A percentile compares a stretch with the other conserved stretches of the same genome.
Conservation (phyloP, 192 early-diverging fungal genomes). For the Lunasporangiospora selenospora region DNA sequence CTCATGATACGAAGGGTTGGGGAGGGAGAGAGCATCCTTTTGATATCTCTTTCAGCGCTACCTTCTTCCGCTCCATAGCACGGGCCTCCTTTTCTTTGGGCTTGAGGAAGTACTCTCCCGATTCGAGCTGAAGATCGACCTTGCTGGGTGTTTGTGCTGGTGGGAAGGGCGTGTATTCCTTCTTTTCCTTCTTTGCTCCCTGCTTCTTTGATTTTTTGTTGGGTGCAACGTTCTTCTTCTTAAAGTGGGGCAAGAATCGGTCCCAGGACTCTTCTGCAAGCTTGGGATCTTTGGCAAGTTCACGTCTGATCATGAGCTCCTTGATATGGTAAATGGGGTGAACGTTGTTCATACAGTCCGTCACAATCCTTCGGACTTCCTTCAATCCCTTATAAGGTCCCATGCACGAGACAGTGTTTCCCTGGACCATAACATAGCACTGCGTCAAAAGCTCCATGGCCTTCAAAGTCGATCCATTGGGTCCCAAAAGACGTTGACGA, state of each 20-base stretch:
- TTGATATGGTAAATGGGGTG: conserved; percentile 99
- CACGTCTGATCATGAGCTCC: conserved; percentile 98
- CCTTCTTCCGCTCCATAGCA: conserved; percentile 75
- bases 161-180: conserved; percentile 91
- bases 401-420: conserved; percentile 95
- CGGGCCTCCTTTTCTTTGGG: conserved; percentile 68
- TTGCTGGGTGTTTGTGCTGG: conserved; percentile 85
- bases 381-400: conserved; percentile 91
- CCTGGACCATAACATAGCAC: conserved; percentile 98
- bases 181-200: conserved; percentile 67
- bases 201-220: conserved; percentile 67
- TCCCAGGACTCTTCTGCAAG: conserved; percentile 96
- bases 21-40: too few species aligned
- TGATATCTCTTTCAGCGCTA: conserved; percentile 18
- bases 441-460: conserved; percentile 95
- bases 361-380: conserved; percentile 86
- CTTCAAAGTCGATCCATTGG: conserved; percentile 94
- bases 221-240: conserved; percentile 84
- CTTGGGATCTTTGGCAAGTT: conserved; percentile 96
- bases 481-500: conserved; percentile 93
- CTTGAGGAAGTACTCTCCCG: conserved; percentile 96
- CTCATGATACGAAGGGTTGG: too few species aligned
- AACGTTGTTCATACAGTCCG: conserved; percentile 98
- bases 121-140: conserved; percentile 92
- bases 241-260: conserved; percentile 96